Conservation (phyloP, 345 rosid genomes). For the Diplotaxis tenuifolia region DNA sequence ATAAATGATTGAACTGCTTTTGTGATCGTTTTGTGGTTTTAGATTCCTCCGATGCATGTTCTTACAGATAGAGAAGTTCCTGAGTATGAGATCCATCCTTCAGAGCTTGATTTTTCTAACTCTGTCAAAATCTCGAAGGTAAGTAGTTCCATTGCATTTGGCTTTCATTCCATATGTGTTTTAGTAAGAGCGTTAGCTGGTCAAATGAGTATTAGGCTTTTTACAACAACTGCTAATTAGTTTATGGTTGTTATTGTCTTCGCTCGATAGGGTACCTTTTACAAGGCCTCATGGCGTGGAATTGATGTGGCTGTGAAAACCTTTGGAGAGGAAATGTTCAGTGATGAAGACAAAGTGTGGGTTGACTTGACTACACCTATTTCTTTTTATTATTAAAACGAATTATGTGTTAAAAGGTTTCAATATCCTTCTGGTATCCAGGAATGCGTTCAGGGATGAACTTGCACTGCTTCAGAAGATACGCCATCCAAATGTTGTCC, state of each 20-base stretch:
- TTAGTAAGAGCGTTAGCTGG: neutral
- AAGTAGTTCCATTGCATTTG: neutral
- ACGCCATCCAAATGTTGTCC: slow-evolving; percentile 87
- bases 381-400: neutral
- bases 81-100: slow-evolving; percentile 71
- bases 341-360: slow-evolving; percentile 75
- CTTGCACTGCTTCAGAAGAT: slow-evolving; percentile 79
- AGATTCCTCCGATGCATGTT: slow-evolving; percentile 85
- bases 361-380: slow-evolving; percentile 38
- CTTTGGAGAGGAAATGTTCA: slow-evolving; percentile 69
- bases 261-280: slow-evolving; percentile 66
- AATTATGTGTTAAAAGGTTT: neutral
- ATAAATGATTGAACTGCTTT: slow-evolving; percentile 1
- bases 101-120: slow-evolving; percentile 74
- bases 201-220: neutral
- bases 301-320: slow-evolving; percentile 78
- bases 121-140: slow-evolving; percentile 78
- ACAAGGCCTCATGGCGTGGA: slow-evolving; percentile 83
- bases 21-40: neutral
- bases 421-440: slow-evolving; percentile 33
- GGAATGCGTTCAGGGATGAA: slow-evolving; percentile 81
- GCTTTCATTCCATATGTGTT: neutral
- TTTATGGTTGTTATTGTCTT: neutral
- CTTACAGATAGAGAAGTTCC: slow-evolving; percentile 69
- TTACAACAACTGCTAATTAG: neutral